Evolutionary conservation across 2,329 filamentous ascomycete species (phyloP), one percentile per base, ranked within the genome.

Genomic region (Penicillium verrucosum): DNA sequence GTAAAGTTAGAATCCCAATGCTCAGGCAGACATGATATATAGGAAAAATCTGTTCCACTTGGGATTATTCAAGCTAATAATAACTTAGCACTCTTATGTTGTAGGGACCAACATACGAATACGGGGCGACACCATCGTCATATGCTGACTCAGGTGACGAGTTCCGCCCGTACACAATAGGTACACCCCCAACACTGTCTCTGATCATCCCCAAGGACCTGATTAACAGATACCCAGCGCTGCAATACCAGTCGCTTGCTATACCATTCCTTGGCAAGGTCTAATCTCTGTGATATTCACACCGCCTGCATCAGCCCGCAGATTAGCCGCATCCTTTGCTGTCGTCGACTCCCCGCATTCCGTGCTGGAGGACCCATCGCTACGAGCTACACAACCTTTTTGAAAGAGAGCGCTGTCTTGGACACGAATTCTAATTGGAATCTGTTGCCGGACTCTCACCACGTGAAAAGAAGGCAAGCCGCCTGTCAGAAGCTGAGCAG

Each of bases 321-420:
- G 30, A 23, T 34, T 18, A 40, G 40, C 42, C 47, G 41, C 47
- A 51, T 43, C 48, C 10, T 48, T 54, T 37, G 11, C 27, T 27
- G 43, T 54, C 45, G 36, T 34, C 41, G 34, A 51, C 63, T 64
- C 64, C 64, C 64, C 64, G 64, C 64, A 66, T 63, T 59, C 54
- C 3, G 21, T 44, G 42, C 54, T 59, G 42, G 38, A 60, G 49
- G 25, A 43, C 38, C 38, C 46, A 51, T 49, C 53, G 41, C 38
- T 56, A 29, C 51, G 27, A 50, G 54, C 49, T 34, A 50, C 42
- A 42, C 18, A 27, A 40, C 42, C 41, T 10, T 2, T 32, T 50
- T 9, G 23, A 51, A 54, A 29, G 16, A 42, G 12, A 41, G 21
- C 14, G 2, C 23, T 14, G 5, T 30, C 2, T 25, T 50, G 2